Evolutionary conservation across 257 asterid species (phyloP), one percentile per base, ranked within the genome.

Genomic region (Solanum chmielewskii): DNA sequence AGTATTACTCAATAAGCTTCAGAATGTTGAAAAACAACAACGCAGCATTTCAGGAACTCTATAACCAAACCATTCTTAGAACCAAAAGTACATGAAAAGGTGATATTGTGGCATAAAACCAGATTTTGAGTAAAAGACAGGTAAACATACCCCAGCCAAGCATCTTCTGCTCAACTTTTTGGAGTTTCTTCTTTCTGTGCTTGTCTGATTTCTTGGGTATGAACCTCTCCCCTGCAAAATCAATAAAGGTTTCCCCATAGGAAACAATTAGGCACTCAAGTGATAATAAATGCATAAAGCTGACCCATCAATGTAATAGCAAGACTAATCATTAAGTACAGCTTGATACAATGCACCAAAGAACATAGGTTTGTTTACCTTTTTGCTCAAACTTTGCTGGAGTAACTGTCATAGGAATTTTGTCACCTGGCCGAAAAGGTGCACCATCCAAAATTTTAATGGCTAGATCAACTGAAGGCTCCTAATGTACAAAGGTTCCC

Each of bases 381-480:
- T 97, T 97, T 92, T 97, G 99, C 93, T 96, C 94, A 86, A 97
- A 97, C 92, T 92, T 92, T 69, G 99, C 99, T 91, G 73, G 93
- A 27, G 96, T 87, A 91, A 97, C 98, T 76, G 95, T 87, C 99
- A 97, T 96, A 49, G 91, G 91, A 90, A 87, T 85, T 91, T 96
- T 94, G 89, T 93, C 95, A 84, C 92, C 96, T 27, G 94, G 95
- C 90, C 99, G 92, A 2, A 97, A 91, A 83, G 98, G 99, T 66
- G 95, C 85, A 83, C 99, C 98, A 21, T 97, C 99, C 94, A 97
- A 88, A 87, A 97, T 93, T 91, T 97, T 93, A 88, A 91, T 62
- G 87, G 98, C 99, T 83, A 96, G 89, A 88, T 88, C 96, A 86
- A 97, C 99, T n/a, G 99, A 97, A 88, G 99, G 97, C 90, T 96